Evolutionary conservation across 129 eudicot species (phyloP), one percentile per base, ranked within the genome.

Genomic region (Tagetes erecta): DNA sequence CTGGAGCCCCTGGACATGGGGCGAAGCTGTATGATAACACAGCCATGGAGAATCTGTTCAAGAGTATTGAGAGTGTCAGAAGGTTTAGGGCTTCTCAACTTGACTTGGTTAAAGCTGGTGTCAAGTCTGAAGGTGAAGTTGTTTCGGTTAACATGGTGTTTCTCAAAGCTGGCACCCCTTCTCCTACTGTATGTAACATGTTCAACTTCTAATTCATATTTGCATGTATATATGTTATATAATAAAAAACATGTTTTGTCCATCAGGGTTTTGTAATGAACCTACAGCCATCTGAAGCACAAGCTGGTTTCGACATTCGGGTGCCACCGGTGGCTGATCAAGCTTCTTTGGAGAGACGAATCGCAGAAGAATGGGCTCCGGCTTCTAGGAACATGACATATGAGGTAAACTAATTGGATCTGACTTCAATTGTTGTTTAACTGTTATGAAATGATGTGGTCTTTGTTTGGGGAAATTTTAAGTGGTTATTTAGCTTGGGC

Each of bases 301-400:
- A 85, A 75, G 99, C 99, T 68, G 96, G 91, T 78, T 91, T 95
- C 81, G 99, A 95, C 78, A 82, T 95, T 57, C 85, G 99, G 60
- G 89, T 91, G 68, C 99, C 97, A 52, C 97, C 97, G 62, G 91
- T 94, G 74, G 87, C 92, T 63, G 92, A 95, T 83, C 88, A 64
- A 70, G 90, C 63, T 39, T 76, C 92, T 8, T 68, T 91, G 67
- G 97, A 88, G 86, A 86, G 84, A 76, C 84, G 97, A 85, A 95
- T 95, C 47, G 88, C 92, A 35, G 99, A 95, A 78, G 99, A 95
- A 78, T 95, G 99, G 99, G 99, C 99, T 34, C 99, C 99, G 58
- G 77, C 87, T 85, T 79, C 91, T 0, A 88, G 97, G 8, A 95
- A 95, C 69, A 95, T 95, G 97, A 86, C 97, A 60, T 92, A 83